Percentiles rank a stretch among this genome's conserved stretches.
Conservation (phyloP, 805 yeast species). For the Saccharomycopsis lassenensis region DNA sequence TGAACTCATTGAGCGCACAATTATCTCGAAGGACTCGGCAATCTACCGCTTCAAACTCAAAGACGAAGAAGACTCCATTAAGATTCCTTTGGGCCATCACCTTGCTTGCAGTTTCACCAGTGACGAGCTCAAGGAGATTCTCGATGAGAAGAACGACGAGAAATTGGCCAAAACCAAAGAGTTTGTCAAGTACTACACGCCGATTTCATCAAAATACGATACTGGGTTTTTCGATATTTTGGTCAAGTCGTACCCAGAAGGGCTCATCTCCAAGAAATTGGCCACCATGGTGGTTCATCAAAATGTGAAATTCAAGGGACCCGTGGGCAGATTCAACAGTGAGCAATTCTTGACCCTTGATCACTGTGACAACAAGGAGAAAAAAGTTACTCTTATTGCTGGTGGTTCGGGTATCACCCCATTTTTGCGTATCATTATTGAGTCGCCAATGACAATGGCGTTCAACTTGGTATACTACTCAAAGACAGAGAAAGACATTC, state of each 20-base stretch:
- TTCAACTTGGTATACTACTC: constrained; percentile 60
- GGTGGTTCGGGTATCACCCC: constrained; percentile 93
- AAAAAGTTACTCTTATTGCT: constrained; percentile 58
- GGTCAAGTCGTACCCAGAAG: constrained; percentile 66
- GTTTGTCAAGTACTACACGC: constrained; percentile 59
- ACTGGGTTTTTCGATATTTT: constrained; percentile 66
- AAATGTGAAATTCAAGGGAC: constrained; percentile 63
- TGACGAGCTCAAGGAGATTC: constrained; percentile 20
- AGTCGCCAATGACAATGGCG: constrained; percentile 56
- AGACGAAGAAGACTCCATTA: constrained; percentile 48
- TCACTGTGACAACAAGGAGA: constrained; percentile 25
- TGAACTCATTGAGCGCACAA: constrained; percentile 64
- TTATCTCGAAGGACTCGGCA: constrained; percentile 60
- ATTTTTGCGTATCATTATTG: constrained; percentile 66
- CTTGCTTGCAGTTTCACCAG: constrained; percentile 40
- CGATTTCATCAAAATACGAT: constrained; percentile 61
- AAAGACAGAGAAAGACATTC: constrained; percentile 66
- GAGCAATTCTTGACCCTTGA: constrained; percentile 20
- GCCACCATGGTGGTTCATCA: constrained; percentile 57
- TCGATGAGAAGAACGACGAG: constrained; percentile 23
- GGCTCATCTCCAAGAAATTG: constrained; percentile 55
- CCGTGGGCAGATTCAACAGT: constrained; percentile 64
- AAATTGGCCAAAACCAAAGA: constrained; percentile 24
- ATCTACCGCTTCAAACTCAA: constrained; percentile 59
- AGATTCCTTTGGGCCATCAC: constrained; percentile 68